Percentiles rank a stretch among this genome's conserved stretches.
Conservation (phyloP, 352 stramenopile species). For the Globisporangium sylvaticum region DNA sequence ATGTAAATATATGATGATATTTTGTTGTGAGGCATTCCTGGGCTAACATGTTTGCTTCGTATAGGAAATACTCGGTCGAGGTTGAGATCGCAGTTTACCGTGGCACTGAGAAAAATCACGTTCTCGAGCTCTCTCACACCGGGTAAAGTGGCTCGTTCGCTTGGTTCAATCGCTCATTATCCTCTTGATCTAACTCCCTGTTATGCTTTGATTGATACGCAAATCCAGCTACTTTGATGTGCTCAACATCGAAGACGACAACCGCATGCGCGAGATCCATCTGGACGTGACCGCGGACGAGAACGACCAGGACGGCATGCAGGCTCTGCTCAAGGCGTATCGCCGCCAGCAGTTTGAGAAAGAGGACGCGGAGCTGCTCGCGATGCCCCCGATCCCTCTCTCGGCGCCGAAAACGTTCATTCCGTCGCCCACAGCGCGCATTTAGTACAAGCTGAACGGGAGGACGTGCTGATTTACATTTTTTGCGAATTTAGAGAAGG, state of each 20-base stretch:
- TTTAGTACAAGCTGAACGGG: neutral
- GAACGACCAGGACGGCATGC: conserved; percentile 37
- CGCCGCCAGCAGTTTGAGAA: conserved; percentile 35
- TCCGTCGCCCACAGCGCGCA: conserved; percentile 13
- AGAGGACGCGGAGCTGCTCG: conserved; percentile 31
- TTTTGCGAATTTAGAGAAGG: neutral
- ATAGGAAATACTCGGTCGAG: conserved; percentile 37
- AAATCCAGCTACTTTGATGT: conserved; percentile 36
- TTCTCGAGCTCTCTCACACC: conserved; percentile 27
- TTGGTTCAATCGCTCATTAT: neutral
- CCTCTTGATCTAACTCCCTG: neutral
- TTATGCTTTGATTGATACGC: neutral
- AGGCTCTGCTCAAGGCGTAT: conserved; percentile 28
- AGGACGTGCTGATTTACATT: neutral
- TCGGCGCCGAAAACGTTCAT: conserved; percentile 29
- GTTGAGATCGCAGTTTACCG: conserved; percentile 37
- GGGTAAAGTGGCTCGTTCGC: conserved; percentile 8
- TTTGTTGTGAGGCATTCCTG: neutral
- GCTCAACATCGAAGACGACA: conserved; percentile 33
- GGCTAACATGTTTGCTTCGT: neutral
- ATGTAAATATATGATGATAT: neutral
- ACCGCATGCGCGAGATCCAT: conserved; percentile 28
- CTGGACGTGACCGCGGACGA: conserved; percentile 29
- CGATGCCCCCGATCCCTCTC: conserved; percentile 33
- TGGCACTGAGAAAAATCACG: conserved; percentile 16